phyloP scores from a whole-genome alignment of 495 filamentous ascomycete genomes.

The Trypethelium eluteriae region DNA sequence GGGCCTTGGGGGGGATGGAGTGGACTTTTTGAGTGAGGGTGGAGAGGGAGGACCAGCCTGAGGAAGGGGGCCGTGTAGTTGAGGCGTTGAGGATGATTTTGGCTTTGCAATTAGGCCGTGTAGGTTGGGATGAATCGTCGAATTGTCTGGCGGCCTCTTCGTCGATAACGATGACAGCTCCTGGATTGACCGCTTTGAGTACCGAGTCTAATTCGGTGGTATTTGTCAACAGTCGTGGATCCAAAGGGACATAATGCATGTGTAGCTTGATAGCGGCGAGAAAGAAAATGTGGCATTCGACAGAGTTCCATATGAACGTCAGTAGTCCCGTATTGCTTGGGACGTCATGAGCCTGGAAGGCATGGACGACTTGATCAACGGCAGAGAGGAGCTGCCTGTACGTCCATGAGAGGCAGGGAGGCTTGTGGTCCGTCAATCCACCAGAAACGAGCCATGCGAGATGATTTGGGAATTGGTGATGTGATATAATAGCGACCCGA shows the following conservation, averaged over 20 bases:
- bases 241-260: constrained; percentile 8
- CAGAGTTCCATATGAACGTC: constrained; percentile 9
- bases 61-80: not conserved
- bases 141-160: not conserved
- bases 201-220: not conserved
- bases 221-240: not conserved
- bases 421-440: not conserved
- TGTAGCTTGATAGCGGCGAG: constrained; percentile 1
- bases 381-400: constrained; percentile 2
- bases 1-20: not conserved
- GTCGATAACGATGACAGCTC: not conserved
- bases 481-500: not conserved
- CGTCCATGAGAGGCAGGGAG: not conserved
- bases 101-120: not conserved
- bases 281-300: constrained; percentile 3
- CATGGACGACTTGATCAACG: not conserved
- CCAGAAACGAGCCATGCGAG: not conserved
- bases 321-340: not conserved
- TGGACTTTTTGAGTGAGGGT: not conserved
- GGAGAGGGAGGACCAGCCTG: not conserved
- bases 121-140: not conserved
- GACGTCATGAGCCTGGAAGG: not conserved
- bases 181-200: not conserved
- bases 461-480: not conserved
- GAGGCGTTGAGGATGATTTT: not conserved